Evolutionary conservation across 1,284 basidiomycete species (phyloP).

Genomic region (Apiotrichum gracile): DNA sequence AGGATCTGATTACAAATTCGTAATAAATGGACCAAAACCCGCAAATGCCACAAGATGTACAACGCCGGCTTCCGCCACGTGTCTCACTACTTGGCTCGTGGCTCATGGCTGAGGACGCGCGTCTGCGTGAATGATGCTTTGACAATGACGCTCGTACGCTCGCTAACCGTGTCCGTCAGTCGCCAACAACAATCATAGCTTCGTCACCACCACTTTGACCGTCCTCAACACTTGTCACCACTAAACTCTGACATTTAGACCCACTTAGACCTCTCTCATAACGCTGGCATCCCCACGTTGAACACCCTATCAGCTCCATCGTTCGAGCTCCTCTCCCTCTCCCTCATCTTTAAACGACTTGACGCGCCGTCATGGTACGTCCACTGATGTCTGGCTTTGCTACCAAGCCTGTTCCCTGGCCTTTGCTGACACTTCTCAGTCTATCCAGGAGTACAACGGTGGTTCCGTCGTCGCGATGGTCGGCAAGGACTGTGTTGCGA

Average conservation of each 20-base stretch:
- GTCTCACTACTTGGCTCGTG: background rate
- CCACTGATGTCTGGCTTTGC: background rate
- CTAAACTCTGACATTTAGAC: background rate
- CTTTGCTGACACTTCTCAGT: slow-evolving; percentile 18
- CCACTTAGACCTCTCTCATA: too few species aligned
- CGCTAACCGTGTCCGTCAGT: too few species aligned
- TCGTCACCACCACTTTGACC: background rate
- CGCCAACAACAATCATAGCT: background rate
- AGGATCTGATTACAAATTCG: too few species aligned
- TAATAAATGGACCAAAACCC: too few species aligned
- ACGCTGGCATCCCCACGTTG: too few species aligned
- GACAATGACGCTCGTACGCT: background rate
- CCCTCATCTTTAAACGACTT: too few species aligned
- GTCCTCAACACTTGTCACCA: background rate
- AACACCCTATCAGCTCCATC: background rate
- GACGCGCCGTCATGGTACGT: background rate
- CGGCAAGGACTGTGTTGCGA: slow-evolving; percentile 98
- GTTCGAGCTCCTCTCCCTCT: too few species aligned
- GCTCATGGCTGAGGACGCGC: background rate
- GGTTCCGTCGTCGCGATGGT: slow-evolving; percentile 99
- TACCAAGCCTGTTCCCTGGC: background rate
- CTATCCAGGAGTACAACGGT: slow-evolving; percentile 46
- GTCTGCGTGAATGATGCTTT: background rate
- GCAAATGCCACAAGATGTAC: background rate
- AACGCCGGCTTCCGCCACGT: background rate